Conservation (phyloP, 192 early-diverging fungal genomes). For the Obelidium mucronatum region DNA sequence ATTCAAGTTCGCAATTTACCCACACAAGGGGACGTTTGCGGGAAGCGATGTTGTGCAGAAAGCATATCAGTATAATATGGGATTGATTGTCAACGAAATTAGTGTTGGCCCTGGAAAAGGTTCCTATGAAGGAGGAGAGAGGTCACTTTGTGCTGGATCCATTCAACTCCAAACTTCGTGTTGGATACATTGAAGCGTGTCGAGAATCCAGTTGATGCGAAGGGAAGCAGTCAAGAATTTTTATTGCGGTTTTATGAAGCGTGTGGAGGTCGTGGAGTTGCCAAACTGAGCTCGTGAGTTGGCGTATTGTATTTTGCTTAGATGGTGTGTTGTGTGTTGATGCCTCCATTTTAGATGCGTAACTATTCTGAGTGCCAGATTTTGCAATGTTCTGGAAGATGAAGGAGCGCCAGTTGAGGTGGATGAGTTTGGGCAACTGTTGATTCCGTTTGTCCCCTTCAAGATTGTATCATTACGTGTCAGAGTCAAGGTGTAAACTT, state of each 20-base stretch:
- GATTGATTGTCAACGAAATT: slow-evolving; percentile 55
- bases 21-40: slow-evolving; percentile 81
- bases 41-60: slow-evolving; percentile 84
- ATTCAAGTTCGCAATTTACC: slow-evolving; percentile 90
- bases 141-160: slow-evolving; percentile 38
- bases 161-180: slow-evolving; percentile 72
- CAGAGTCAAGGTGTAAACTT: too few relatives aligned
- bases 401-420: slow-evolving; percentile 34
- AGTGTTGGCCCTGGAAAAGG: neutral
- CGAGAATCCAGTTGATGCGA: slow-evolving; percentile 55
- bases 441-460: slow-evolving; percentile 40
- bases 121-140: too few relatives aligned
- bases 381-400: slow-evolving; percentile 86
- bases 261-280: slow-evolving; percentile 81
- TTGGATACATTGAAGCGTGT: slow-evolving; percentile 91
- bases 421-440: slow-evolving; percentile 20
- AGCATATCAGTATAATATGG: slow-evolving; percentile 90
- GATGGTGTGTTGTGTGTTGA: neutral
- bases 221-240: slow-evolving; percentile 45
- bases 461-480: slow-evolving; percentile 44
- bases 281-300: slow-evolving; percentile 52
- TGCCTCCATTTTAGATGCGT: slow-evolving; percentile 39
- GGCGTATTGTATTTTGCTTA: neutral
- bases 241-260: slow-evolving; percentile 90
- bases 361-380: slow-evolving; percentile 49